Percentiles rank a stretch among this genome's conserved stretches.
phyloP scores from a whole-genome alignment of 345 rosid genomes.

The Microcos paniculata region DNA sequence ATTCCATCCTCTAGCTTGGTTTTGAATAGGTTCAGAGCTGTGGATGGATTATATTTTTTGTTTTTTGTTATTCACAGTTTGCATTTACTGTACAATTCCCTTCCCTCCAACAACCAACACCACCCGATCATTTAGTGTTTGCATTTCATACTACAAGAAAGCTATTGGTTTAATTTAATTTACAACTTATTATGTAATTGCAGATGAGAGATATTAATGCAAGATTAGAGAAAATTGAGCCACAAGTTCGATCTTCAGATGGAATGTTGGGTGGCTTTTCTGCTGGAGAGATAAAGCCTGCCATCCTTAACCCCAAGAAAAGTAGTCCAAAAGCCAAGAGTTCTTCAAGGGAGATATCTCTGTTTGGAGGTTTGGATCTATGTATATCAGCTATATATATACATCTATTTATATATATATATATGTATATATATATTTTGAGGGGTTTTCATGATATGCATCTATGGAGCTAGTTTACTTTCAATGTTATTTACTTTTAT shows the following conservation, averaged over 20 bases:
- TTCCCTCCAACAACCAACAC: no score
- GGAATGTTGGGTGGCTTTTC: slow-evolving; percentile 46
- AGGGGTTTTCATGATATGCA: neutral
- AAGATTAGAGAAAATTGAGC: slow-evolving; percentile 90
- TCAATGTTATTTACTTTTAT: neutral
- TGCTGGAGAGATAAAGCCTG: slow-evolving; percentile 62
- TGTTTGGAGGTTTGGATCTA: slow-evolving; percentile 75
- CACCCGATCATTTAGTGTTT: neutral
- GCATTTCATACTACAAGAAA: neutral
- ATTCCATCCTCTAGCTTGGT: slow-evolving; percentile 11
- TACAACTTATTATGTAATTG: slow-evolving; percentile 22
- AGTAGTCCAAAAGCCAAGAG: slow-evolving; percentile 87
- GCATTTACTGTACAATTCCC: neutral
- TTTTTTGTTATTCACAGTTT: neutral
- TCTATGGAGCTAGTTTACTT: neutral
- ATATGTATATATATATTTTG: neutral
- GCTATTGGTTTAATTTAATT: neutral
- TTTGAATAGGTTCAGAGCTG: neutral
- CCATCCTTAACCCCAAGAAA: slow-evolving; percentile 60
- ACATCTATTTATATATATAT: neutral
- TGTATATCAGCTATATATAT: neutral
- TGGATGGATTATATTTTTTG: slow-evolving; percentile 4
- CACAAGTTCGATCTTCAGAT: slow-evolving; percentile 65
- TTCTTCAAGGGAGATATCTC: slow-evolving; percentile 76
- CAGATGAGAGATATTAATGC: slow-evolving; percentile 98